These are phyloP conservation scores for Rasamsonia emersonii DNA, from an alignment of 2,329 filamentous ascomycete genomes.

Conservation along the genomic window DNA sequence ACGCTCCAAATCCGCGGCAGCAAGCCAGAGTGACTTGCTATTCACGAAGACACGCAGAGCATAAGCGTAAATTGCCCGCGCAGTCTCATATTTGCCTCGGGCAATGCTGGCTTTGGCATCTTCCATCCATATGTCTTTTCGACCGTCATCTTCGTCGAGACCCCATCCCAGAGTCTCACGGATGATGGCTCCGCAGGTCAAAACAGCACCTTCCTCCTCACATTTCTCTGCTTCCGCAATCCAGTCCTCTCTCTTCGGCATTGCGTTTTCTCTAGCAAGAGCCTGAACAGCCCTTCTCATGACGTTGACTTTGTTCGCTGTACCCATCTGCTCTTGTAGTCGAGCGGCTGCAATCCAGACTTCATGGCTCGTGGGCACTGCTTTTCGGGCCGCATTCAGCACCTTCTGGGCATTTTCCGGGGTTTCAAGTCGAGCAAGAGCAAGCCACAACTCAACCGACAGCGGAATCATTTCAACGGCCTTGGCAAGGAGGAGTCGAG, in stretches of 20 bases:
- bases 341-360: conserved; percentile 94
- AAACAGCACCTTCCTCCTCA: conserved; percentile 78
- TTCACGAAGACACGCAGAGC: conserved; percentile 82
- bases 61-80: conserved; percentile 87
- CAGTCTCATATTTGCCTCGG: conserved; percentile 78
- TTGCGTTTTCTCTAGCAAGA: conserved; percentile 81
- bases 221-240: conserved; percentile 90
- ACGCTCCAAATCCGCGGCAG: conserved; percentile 82
- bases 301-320: conserved; percentile 71
- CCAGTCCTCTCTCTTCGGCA: conserved; percentile 97
- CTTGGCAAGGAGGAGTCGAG: conserved; percentile 80
- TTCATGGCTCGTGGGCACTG: conserved; percentile 84
- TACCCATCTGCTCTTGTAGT: conserved; percentile 81
- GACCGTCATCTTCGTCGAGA: conserved; percentile 90
- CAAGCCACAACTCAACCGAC: conserved; percentile 91
- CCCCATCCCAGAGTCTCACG: conserved; percentile 88
- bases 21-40: conserved; percentile 80
- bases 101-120: conserved; percentile 78
- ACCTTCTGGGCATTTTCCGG: conserved; percentile 91
- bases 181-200: conserved; percentile 85
- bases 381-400: conserved; percentile 88
- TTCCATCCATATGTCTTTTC: conserved; percentile 92
- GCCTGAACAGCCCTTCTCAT: conserved; percentile 92
- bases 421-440: conserved; percentile 78
- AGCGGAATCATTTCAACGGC: conserved; percentile 91